Percentiles rank a stretch among this genome's conserved stretches.
phyloP scores from a whole-genome alignment of 2,329 filamentous ascomycete genomes.

The Teratosphaeria pseudoeucalypti region DNA sequence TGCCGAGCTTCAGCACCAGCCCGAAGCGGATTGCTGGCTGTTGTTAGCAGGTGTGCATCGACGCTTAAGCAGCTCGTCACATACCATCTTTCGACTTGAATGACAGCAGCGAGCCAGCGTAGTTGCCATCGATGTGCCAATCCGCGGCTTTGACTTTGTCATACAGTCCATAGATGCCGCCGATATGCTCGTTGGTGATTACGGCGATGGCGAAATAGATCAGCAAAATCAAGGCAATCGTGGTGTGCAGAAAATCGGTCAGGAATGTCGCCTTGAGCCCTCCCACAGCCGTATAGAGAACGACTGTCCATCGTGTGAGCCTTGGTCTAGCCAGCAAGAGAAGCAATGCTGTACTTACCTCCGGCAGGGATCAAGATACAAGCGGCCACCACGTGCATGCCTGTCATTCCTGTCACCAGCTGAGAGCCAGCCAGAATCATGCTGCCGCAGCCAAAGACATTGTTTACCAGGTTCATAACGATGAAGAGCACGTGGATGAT shows the following conservation, averaged over 20 bases:
- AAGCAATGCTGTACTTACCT: slow-evolving; percentile 21
- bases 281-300: slow-evolving; percentile 39
- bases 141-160: slow-evolving; percentile 37
- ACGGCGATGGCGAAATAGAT: slow-evolving; percentile 39
- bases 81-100: slow-evolving; percentile 34
- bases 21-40: slow-evolving; percentile 27
- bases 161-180: slow-evolving; percentile 35
- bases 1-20: slow-evolving; percentile 40
- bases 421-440: slow-evolving; percentile 22
- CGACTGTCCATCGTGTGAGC: slow-evolving; percentile 24
- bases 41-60: not conserved
- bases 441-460: slow-evolving; percentile 29
- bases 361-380: slow-evolving; percentile 37
- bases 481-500: slow-evolving; percentile 19
- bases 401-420: slow-evolving; percentile 29
- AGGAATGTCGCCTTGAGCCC: slow-evolving; percentile 42
- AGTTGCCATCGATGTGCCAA: slow-evolving; percentile 37
- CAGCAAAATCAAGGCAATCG: slow-evolving; percentile 38
- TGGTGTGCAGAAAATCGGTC: slow-evolving; percentile 40
- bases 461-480: slow-evolving; percentile 21
- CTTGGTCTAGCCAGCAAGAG: not conserved
- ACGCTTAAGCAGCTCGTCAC: slow-evolving; percentile 9
- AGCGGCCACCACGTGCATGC: slow-evolving; percentile 40
- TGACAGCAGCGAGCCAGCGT: slow-evolving; percentile 37
- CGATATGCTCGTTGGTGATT: slow-evolving; percentile 34